Evolutionary conservation across 2,329 filamentous ascomycete genomes (phyloP).

Genomic region (Penicillium brevicompactum): DNA sequence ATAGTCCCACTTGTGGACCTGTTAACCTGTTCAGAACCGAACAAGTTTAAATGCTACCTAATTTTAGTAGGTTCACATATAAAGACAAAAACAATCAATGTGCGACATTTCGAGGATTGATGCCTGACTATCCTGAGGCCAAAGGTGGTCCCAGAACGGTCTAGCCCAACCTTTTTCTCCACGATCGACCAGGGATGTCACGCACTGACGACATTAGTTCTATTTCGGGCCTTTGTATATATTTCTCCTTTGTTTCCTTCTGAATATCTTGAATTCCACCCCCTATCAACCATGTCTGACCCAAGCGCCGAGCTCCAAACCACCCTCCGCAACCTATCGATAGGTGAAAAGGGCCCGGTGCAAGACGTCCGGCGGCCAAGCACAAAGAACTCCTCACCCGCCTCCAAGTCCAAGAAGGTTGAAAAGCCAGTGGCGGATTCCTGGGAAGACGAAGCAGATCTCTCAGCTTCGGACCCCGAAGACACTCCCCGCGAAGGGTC

Average conservation of each 20-base stretch:
- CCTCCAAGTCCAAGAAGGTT: slow-evolving; percentile 21
- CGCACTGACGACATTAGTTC: slow-evolving; percentile 27
- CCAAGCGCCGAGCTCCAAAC: slow-evolving; percentile 32
- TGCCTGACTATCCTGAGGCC: slow-evolving; percentile 8
- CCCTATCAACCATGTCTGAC: slow-evolving; percentile 22
- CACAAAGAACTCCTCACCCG: slow-evolving; percentile 4
- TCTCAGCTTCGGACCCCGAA: slow-evolving; percentile 46
- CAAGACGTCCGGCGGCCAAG: slow-evolving; percentile 30
- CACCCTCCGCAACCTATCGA: slow-evolving; percentile 33
- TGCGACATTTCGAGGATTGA: background rate
- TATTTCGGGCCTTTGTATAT: slow-evolving; percentile 3
- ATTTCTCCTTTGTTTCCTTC: background rate
- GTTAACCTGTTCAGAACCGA: too few species aligned
- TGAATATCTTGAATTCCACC: background rate
- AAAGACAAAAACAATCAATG: background rate
- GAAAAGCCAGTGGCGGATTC: slow-evolving; percentile 61
- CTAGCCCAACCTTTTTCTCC: slow-evolving; percentile 23
- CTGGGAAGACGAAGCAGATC: slow-evolving; percentile 73
- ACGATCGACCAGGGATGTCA: slow-evolving; percentile 26
- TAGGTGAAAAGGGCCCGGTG: slow-evolving; percentile 32
- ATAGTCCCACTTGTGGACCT: too few species aligned
- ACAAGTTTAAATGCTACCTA: too few species aligned
- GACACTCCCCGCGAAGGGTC: slow-evolving; percentile 22
- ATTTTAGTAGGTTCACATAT: background rate
- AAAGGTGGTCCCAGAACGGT: slow-evolving; percentile 10